phyloP scores from a whole-genome alignment of 495 filamentous ascomycete species.

The Cercophora newfieldiana region DNA sequence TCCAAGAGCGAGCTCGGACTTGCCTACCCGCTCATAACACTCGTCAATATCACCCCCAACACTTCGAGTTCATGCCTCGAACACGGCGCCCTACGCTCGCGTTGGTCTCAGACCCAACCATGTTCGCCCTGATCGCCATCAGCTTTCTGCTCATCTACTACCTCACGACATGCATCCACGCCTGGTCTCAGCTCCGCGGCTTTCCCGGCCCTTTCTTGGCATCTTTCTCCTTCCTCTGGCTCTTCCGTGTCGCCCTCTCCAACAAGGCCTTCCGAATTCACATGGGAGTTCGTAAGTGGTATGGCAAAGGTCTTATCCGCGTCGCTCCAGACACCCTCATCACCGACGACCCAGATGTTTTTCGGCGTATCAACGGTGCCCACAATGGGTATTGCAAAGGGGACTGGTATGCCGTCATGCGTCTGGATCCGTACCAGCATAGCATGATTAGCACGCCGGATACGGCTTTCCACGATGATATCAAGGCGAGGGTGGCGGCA shows the following conservation, averaged over 20 bases:
- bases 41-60: too few relatives aligned
- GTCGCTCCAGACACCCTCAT: constrained; percentile 54
- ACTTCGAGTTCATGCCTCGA: too few relatives aligned
- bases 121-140: too few relatives aligned
- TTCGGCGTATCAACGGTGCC: constrained; percentile 36
- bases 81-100: too few relatives aligned
- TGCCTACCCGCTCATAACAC: too few relatives aligned
- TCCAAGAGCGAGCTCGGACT: too few relatives aligned
- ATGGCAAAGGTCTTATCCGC: constrained; percentile 48
- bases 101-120: too few relatives aligned
- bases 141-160: neutral
- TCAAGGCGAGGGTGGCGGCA: constrained; percentile 27
- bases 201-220: constrained; percentile 29
- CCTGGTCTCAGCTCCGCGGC: constrained; percentile 30
- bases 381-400: constrained; percentile 37
- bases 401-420: constrained; percentile 31
- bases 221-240: constrained; percentile 27
- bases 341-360: constrained; percentile 38
- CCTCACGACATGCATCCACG: neutral
- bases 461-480: constrained; percentile 26
- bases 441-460: constrained; percentile 34
- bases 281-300: constrained; percentile 38
- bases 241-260: constrained; percentile 6
- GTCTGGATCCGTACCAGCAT: constrained; percentile 29
- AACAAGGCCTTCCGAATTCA: constrained; percentile 33